Percentiles rank a stretch among this genome's conserved stretches.
phyloP scores from a whole-genome alignment of 306 rosid species.

The Castanea crenata region DNA sequence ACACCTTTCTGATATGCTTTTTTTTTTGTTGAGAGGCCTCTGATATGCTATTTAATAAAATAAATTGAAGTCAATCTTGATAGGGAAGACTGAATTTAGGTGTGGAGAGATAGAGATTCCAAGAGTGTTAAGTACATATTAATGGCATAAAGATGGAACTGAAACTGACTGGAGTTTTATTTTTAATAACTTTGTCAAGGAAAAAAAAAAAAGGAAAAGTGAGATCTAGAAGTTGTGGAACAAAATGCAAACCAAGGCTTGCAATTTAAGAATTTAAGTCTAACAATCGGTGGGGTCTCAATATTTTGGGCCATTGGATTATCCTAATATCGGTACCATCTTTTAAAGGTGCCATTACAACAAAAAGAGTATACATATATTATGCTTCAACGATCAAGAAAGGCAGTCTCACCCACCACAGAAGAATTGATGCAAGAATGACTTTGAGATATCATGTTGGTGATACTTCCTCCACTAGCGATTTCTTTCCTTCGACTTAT shows the following conservation, averaged over 20 bases:
- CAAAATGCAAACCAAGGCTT: conserved; percentile 8
- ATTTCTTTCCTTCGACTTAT: too few species aligned
- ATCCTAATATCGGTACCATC: too few species aligned
- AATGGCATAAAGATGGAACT: conserved; percentile 2
- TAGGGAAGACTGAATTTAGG: background rate
- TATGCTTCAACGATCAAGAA: too few species aligned
- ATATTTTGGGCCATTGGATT: background rate
- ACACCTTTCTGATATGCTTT: background rate
- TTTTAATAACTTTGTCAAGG: background rate
- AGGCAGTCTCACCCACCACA: too few species aligned
- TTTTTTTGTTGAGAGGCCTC: background rate
- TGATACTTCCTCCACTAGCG: too few species aligned
- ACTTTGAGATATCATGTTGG: too few species aligned
- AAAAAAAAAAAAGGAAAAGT: background rate
- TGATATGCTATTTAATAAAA: background rate
- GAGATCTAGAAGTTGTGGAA: background rate
- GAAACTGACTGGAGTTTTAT: background rate
- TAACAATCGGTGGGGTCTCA: background rate
- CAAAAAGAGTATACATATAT: too few species aligned
- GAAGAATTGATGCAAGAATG: too few species aligned
- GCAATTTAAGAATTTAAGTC: background rate
- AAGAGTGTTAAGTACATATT: conserved; percentile 25
- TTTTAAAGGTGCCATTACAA: too few species aligned
- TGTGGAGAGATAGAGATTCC: conserved; percentile 30
- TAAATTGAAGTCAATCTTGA: conserved; percentile 23